phyloP scores from a whole-genome alignment of 1,284 basidiomycete genomes.

The Mycosarcoma mackinlayi region DNA sequence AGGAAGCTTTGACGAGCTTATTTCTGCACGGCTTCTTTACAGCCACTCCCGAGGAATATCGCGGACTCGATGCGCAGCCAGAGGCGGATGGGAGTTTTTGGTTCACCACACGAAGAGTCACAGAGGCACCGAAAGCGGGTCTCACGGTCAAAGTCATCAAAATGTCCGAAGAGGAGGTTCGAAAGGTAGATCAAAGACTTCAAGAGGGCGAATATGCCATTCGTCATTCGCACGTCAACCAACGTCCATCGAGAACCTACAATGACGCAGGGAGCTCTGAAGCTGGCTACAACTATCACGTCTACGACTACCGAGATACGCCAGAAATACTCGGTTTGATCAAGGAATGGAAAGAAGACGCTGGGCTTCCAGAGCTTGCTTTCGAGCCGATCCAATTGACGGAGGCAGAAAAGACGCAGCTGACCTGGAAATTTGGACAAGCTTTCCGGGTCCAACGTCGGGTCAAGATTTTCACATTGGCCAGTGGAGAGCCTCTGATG shows the following conservation, averaged over 20 bases:
- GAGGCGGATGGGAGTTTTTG: not conserved
- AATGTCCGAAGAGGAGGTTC: not conserved
- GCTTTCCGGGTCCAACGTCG: not conserved
- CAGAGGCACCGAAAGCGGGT: no score
- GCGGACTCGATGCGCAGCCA: not conserved
- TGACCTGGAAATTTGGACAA: not conserved
- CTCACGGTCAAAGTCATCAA: not conserved
- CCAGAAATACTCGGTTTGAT: not conserved
- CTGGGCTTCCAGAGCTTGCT: not conserved
- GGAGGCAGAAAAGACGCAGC: not conserved
- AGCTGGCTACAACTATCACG: no score
- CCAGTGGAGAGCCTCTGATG: constrained; percentile 7
- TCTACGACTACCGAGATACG: not conserved
- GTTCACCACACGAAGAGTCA: not conserved
- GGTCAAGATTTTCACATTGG: constrained; percentile 4
- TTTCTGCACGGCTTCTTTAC: constrained; percentile 10
- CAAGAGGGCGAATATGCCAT: not conserved
- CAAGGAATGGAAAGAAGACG: not conserved
- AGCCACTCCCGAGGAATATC: not conserved
- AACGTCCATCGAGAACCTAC: no score
- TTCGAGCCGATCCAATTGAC: constrained; percentile 1
- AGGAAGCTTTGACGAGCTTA: not conserved
- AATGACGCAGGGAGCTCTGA: no score
- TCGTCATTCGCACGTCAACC: no score
- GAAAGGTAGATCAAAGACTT: not conserved